Conservation (phyloP, 148 eudicot genomes). For the Vaccinium darrowii region DNA sequence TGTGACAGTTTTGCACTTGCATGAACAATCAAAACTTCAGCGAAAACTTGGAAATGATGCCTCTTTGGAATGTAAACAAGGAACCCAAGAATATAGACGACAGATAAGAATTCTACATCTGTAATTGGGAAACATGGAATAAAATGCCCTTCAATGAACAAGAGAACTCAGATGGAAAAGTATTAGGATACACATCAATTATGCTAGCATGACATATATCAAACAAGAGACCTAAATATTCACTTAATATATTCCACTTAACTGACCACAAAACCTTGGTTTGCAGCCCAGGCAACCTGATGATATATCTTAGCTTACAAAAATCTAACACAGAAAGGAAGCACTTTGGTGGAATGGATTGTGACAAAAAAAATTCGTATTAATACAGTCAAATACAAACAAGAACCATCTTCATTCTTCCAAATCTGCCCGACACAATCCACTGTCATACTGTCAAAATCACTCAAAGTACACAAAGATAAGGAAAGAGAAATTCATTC, state of each 20-base stretch:
- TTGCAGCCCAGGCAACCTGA: neutral
- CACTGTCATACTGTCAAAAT: neutral
- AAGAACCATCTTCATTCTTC: neutral
- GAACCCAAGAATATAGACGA: neutral
- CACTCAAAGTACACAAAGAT: neutral
- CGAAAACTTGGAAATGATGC: neutral
- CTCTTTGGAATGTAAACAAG: neutral
- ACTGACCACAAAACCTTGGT: neutral
- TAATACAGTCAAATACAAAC: neutral
- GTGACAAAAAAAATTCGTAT: neutral
- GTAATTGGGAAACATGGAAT: neutral
- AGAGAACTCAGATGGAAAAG: neutral
- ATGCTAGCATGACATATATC: neutral
- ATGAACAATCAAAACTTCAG: neutral
- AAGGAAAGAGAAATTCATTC: neutral
- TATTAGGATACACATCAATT: neutral
- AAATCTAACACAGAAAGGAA: slow-evolving; percentile 10
- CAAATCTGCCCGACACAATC: neutral
- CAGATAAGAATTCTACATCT: slow-evolving; percentile 3
- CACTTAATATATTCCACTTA: neutral
- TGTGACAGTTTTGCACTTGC: neutral
- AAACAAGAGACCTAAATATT: neutral
- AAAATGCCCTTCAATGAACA: neutral
- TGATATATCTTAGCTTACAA: neutral
- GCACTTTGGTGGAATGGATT: slow-evolving; percentile 3